Evolutionary conservation across 225 moss, liverwort and hornwort species (phyloP), one percentile per base, ranked within the genome.

Genomic region (Pleurozium schreberi): DNA sequence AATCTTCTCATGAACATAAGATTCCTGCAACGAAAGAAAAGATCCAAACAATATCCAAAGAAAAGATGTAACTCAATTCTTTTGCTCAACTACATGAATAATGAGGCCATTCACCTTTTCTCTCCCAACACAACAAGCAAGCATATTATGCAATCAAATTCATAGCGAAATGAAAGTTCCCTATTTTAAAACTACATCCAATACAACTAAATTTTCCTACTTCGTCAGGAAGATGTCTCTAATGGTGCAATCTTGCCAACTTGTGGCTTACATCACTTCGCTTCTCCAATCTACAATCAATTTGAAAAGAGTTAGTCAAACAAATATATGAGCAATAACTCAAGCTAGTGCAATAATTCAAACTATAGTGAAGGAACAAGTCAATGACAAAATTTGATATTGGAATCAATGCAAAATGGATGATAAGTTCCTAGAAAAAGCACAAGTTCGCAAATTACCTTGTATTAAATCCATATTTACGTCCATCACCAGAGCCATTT

Each of bases 381-480:
- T 22, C 21, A 69, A 69, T 10, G 6, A 66, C 36, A 66, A 23
- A 38, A 40, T n/a, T 40, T 1, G 2, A 40, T 23, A 23, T 23
- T 22, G 23, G 23, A 12, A 69, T 69, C 12, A 40, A 12, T 69
- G 40, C 23, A 40, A 69, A 67, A 38, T 11, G 9, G 6, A 20
- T 36, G 49, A 11, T 5, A 18, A 38, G 10, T 10, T 11, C 34
- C 5, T 0, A 38, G 11, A 1, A 38, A 67, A 67, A 67, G 17
- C 2, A 67, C 20, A 38, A 38, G 38, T 67, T 67, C 3, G 66
- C 19, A 67, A 20, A 36, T 67, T 6, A 67, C 38, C 38, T 19
- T 67, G 3, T 20, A 0, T 10, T 38, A 6, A 36, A 9, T 20
- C 66, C 38, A 36, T 5, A 11, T 0, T 1, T 1, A 67, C 2